These are phyloP conservation scores for Diaporthe australafricana DNA, from an alignment of 2,329 filamentous ascomycete genomes.

Conservation along the genomic window DNA sequence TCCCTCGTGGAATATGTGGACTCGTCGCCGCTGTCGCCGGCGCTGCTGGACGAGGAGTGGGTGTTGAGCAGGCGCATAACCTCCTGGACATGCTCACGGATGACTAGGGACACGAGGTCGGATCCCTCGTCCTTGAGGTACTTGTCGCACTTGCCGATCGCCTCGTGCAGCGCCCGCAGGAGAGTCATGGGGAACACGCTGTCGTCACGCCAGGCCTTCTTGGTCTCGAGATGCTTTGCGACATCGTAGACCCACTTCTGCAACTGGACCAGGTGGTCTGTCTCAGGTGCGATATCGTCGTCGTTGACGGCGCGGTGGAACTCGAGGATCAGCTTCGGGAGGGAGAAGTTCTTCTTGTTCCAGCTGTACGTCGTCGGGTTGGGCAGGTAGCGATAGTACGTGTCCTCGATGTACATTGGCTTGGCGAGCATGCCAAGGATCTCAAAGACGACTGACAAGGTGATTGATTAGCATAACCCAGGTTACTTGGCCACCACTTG, in stretches of 20 bases:
- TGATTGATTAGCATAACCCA: constrained; percentile 37
- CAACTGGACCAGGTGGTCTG: constrained; percentile 35
- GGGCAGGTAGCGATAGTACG: constrained; percentile 64
- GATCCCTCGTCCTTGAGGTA: constrained; percentile 48
- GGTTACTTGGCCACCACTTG: not conserved
- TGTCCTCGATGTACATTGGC: constrained; percentile 61
- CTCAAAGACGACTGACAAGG: constrained; percentile 63
- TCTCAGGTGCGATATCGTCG: constrained; percentile 35
- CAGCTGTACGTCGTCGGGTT: constrained; percentile 68
- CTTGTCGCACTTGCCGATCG: constrained; percentile 56
- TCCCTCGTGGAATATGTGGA: constrained; percentile 14
- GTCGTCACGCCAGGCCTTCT: constrained; percentile 34
- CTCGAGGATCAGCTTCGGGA: constrained; percentile 55
- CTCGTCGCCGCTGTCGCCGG: constrained; percentile 32
- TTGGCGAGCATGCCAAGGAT: constrained; percentile 68
- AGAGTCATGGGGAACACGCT: constrained; percentile 48
- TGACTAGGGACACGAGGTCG: constrained; percentile 56
- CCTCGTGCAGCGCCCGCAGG: constrained; percentile 53
- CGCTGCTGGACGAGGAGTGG: constrained; percentile 35
- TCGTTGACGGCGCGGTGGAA: constrained; percentile 48
- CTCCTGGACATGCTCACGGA: constrained; percentile 63
- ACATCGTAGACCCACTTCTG: constrained; percentile 30
- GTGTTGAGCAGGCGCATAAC: constrained; percentile 59
- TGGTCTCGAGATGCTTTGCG: constrained; percentile 33
- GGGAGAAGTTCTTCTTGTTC: constrained; percentile 61